phyloP scores from a whole-genome alignment of 805 yeast genomes.

The Maudiozyma serrabonitensis region DNA sequence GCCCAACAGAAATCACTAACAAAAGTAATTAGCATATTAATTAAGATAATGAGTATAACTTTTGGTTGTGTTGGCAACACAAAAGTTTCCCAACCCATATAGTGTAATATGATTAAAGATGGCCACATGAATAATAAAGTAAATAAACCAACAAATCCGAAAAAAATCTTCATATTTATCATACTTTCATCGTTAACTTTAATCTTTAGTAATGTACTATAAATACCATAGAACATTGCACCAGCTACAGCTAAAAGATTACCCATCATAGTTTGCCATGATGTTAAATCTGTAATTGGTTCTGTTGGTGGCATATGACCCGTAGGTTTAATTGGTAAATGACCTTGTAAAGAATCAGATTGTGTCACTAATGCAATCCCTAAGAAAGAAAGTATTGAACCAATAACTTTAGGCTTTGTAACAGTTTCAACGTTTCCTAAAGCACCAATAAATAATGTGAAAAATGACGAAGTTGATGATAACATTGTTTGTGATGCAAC shows the following conservation, averaged over 20 bases:
- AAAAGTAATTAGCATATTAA: constrained; percentile 72
- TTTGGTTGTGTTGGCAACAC: constrained; percentile 52
- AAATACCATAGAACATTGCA: constrained; percentile 84
- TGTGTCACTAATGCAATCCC: constrained; percentile 78
- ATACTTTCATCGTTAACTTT: constrained; percentile 64
- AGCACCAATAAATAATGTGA: constrained; percentile 78
- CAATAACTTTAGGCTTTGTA: constrained; percentile 53
- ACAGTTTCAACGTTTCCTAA: constrained; percentile 61
- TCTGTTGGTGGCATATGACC: neutral
- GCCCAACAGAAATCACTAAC: constrained; percentile 94
- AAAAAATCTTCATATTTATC: constrained; percentile 77
- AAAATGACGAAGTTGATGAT: constrained; percentile 86
- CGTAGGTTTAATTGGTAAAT: constrained; percentile 3
- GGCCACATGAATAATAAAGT: constrained; percentile 79
- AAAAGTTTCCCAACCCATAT: constrained; percentile 55
- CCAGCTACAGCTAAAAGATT: constrained; percentile 73
- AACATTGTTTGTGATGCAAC: constrained; percentile 92
- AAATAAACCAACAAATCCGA: constrained; percentile 90
- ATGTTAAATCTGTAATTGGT: constrained; percentile 12
- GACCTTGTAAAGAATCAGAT: constrained; percentile 39
- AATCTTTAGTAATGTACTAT: constrained; percentile 73
- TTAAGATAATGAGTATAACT: constrained; percentile 43
- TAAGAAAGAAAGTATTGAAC: constrained; percentile 58
- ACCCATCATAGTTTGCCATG: constrained; percentile 44
- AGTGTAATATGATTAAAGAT: constrained; percentile 54